phyloP scores from a whole-genome alignment of 1,139 yeast species.

The Hyphopichia pseudoburtonii region DNA sequence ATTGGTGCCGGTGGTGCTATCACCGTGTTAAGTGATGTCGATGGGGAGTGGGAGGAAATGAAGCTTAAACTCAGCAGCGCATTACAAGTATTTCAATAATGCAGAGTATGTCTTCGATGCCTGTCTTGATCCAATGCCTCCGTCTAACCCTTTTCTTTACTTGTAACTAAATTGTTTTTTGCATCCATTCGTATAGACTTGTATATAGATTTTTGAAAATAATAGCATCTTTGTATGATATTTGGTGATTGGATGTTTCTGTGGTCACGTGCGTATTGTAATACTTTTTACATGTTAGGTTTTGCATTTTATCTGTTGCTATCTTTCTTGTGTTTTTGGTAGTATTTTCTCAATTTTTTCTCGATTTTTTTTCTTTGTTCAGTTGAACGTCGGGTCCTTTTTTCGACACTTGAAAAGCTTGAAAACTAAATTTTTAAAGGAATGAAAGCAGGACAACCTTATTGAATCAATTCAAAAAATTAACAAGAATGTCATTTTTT shows the following conservation, averaged over 20 bases:
- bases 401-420: background rate
- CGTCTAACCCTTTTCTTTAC: too few species aligned
- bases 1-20: constrained; percentile 99
- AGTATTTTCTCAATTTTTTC: too few species aligned
- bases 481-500: constrained; percentile 58
- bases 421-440: background rate
- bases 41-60: constrained; percentile 95
- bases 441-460: too few species aligned
- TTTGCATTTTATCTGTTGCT: background rate
- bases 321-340: too few species aligned
- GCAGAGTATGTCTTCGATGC: too few species aligned
- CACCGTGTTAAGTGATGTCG: constrained; percentile 78
- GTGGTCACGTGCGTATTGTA: too few species aligned
- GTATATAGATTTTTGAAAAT: background rate
- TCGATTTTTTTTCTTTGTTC: background rate
- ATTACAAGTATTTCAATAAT: constrained; percentile 53
- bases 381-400: background rate
- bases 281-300: background rate
- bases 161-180: too few species aligned
- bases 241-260: too few species aligned
- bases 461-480: background rate
- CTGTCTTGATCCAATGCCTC: too few species aligned
- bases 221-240: too few species aligned
- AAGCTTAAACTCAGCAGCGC: constrained; percentile 76
- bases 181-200: background rate